Conservation (phyloP, 257 asterid species). For the Forsythia suspensa region DNA sequence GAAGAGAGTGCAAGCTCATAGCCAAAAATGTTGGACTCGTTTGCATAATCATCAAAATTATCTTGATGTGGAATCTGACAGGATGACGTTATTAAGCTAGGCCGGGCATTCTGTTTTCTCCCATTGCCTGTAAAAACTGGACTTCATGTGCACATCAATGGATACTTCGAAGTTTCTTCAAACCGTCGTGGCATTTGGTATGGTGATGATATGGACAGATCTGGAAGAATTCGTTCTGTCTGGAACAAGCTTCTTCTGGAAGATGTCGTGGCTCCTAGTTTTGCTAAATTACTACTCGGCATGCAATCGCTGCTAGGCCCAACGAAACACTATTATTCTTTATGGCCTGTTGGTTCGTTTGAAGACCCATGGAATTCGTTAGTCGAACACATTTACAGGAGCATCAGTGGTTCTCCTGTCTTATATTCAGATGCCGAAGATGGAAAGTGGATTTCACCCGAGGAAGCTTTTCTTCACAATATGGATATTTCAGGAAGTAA, state of each 20-base stretch:
- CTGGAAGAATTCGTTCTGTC: constrained; percentile 91
- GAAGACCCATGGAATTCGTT: constrained; percentile 92
- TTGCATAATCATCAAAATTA: constrained; percentile 12
- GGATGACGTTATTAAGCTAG: constrained; percentile 63
- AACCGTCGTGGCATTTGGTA: constrained; percentile 99
- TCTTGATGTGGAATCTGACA: constrained; percentile 37
- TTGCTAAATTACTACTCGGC: constrained; percentile 60
- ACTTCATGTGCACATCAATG: constrained; percentile 73
- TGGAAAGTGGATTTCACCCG: constrained; percentile 85
- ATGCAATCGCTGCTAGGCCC: constrained; percentile 61
- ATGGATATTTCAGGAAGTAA: constrained; percentile 53
- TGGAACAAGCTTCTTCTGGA: constrained; percentile 97
- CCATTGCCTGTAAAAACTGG: constrained; percentile 98
- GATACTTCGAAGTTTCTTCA: constrained; percentile 94
- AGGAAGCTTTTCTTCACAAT: constrained; percentile 74
- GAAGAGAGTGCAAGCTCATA: constrained; percentile 4
- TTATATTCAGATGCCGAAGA: constrained; percentile 65
- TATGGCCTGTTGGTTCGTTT: constrained; percentile 91
- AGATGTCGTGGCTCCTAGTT: constrained; percentile 87
- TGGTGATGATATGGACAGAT: constrained; percentile 98
- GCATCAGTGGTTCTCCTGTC: constrained; percentile 61
- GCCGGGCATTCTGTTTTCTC: constrained; percentile 94
- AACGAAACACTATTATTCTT: constrained; percentile 60
- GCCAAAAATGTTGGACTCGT: constrained; percentile 14
- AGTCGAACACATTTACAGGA: constrained; percentile 66